Base-by-base conservation (phyloP, 176 grass and related monocot genomes). In the Aegilops sharonensis region DNA sequence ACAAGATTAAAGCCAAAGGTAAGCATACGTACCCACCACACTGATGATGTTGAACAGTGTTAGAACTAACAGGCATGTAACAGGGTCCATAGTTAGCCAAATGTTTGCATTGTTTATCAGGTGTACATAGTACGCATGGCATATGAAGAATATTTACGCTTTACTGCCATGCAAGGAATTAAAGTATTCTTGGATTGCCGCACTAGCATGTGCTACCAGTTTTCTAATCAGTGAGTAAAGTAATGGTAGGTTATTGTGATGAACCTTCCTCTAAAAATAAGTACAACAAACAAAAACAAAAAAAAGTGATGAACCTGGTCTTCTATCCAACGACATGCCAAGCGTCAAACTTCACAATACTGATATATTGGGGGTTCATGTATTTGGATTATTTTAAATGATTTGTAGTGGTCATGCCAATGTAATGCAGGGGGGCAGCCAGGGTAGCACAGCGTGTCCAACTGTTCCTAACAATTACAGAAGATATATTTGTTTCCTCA, bases 1-100 rank as follows among this genome's bases (percentile, higher is more conserved):
- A 79, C 95, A 94, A 80, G 74, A 91, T 83, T 92, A 87, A 84
- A 92, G 85, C 67, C 69, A 92, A 91, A 92, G 87, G 66, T 67
- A 89, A 87, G 80, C 72, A 80, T 39, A 74, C 81, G 64, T 85
- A 92, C 60, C 90, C 67, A 79, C 43, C 85, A 60, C 88, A 88
- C 75, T 92, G 79, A 92, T 94, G 94, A 80, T 92, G 92, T 87
- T 89, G 14, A 87, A 81, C 84, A 91, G 81, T 90, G 32, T 82
- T 42, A 87, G 69, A 80, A 73, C 62, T 57, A n/a, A 66, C 9
- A 78, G 12, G 68, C 77, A 80, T 87, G 45, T 87, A 88, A 92
- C 60, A 94, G 36, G 90, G 81, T 68, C 68, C 80, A 72, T 78
- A 85, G 30, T 89, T 78, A 88, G 56, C 40, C 56, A 84, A 85